Evolutionary conservation across 208 protist species (phyloP).

Genomic region (Endotrypanum monterogeii): DNA sequence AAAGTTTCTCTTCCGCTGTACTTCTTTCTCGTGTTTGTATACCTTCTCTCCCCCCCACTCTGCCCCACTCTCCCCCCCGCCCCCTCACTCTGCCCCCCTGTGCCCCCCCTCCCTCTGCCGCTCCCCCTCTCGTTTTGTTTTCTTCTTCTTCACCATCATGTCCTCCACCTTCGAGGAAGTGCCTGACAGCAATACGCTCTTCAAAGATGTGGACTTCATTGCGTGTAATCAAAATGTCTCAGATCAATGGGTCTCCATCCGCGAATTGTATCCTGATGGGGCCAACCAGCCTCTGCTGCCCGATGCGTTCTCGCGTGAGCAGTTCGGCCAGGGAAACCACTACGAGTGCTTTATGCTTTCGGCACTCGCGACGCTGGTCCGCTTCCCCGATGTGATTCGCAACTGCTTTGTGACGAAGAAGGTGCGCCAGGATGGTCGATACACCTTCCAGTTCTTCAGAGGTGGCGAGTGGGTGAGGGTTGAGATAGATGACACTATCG

Average conservation of each 20-base stretch:
- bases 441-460: conserved; percentile 86
- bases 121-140: too few relatives aligned
- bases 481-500: conserved; percentile 79
- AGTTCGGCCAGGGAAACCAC: conserved; percentile 83
- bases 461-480: conserved; percentile 72
- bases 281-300: conserved; percentile 57
- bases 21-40: too few relatives aligned
- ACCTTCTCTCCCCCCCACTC: neutral
- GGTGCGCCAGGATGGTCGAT: conserved; percentile 73
- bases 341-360: conserved; percentile 87
- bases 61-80: neutral
- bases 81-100: neutral
- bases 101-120: neutral
- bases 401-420: conserved; percentile 85
- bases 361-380: conserved; percentile 59
- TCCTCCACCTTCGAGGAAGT: conserved; percentile 31
- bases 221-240: conserved; percentile 56
- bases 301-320: conserved; percentile 53
- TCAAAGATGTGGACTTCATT: conserved; percentile 78
- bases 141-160: conserved; percentile 2
- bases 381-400: conserved; percentile 70
- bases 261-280: conserved; percentile 69
- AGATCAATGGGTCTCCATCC: conserved; percentile 67
- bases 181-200: conserved; percentile 52
- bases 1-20: too few relatives aligned